A percentile compares a stretch with the other conserved stretches of the same genome.
Conservation (phyloP, 2,329 filamentous ascomycete genomes). For the Colletotrichum tofieldiae region DNA sequence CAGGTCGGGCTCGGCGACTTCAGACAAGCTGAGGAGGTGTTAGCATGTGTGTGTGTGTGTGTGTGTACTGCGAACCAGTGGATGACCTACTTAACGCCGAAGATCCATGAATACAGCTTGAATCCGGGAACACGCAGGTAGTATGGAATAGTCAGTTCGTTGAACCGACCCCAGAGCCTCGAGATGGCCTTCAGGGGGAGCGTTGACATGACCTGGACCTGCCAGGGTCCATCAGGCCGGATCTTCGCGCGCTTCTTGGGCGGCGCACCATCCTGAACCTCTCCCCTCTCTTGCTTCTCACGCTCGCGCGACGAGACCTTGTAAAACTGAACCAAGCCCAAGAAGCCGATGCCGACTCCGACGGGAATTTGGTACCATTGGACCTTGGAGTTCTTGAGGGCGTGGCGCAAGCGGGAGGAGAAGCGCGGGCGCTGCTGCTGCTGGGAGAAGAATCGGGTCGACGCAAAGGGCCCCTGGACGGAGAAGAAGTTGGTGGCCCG, state of each 20-base stretch:
- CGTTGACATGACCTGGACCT: conserved; percentile 94
- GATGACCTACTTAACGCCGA: conserved; percentile 80
- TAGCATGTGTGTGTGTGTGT: conserved; percentile 43
- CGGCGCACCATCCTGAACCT: conserved; percentile 57
- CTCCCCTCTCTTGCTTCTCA: conserved; percentile 65
- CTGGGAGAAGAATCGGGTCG: conserved; percentile 56
- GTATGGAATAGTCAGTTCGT: conserved; percentile 90
- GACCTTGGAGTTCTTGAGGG: conserved; percentile 70
- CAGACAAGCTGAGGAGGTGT: conserved; percentile 75
- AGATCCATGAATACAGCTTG: conserved; percentile 90
- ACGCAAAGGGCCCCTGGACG: conserved; percentile 49
- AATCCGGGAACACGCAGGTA: conserved; percentile 91
- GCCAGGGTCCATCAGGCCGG: conserved; percentile 90
- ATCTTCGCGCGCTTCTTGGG: conserved; percentile 74
- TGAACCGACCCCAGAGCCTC: conserved; percentile 91
- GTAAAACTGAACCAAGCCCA: conserved; percentile 88
- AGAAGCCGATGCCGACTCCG: conserved; percentile 86
- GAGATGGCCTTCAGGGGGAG: conserved; percentile 92
- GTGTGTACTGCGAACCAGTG: conserved; percentile 10
- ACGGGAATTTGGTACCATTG: conserved; percentile 95
- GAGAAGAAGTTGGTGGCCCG: conserved; percentile 51
- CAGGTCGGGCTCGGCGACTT: conserved; percentile 90
- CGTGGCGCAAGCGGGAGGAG: conserved; percentile 66
- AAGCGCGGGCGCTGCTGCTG: conserved; percentile 64
- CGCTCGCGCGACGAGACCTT: conserved; percentile 75